These are phyloP conservation scores for Calonectria fujianensis DNA, from an alignment of 2,329 filamentous ascomycete genomes.

Conservation along the genomic window DNA sequence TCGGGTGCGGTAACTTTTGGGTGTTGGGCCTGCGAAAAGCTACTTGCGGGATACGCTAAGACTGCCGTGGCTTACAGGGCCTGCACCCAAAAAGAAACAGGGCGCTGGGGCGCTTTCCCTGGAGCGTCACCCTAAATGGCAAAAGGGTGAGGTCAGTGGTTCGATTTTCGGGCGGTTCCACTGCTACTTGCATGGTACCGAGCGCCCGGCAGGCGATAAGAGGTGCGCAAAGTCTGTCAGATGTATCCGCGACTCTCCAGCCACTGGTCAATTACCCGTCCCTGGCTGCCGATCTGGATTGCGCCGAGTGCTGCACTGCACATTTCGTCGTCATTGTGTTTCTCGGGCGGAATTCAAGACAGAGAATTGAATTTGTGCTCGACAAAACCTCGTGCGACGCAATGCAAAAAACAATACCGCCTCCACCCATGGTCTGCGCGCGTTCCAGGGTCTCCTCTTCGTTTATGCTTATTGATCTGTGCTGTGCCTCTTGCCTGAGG, in stretches of 20 bases:
- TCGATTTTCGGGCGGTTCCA: constrained; percentile 56
- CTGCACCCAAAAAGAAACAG: constrained; percentile 51
- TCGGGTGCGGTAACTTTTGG: constrained; percentile 41
- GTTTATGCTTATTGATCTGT: constrained; percentile 25
- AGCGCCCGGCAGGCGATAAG: not conserved
- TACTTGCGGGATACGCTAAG: constrained; percentile 29
- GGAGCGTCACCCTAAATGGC: constrained; percentile 37
- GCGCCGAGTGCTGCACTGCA: constrained; percentile 8
- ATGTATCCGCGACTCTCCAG: constrained; percentile 15
- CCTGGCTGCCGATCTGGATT: constrained; percentile 21
- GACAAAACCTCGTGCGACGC: not conserved
- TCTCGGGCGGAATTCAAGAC: constrained; percentile 18
- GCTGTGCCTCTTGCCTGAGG: constrained; percentile 29
- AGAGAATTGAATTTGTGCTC: constrained; percentile 23
- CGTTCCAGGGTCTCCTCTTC: constrained; percentile 4
- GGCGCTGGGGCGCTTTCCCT: constrained; percentile 46
- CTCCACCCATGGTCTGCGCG: not conserved
- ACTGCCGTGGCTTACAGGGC: constrained; percentile 39
- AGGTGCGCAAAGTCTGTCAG: not conserved
- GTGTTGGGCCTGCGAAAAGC: constrained; percentile 25
- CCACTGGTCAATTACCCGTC: constrained; percentile 19
- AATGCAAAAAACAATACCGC: constrained; percentile 20
- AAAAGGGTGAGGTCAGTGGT: constrained; percentile 43
- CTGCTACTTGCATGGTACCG: constrained; percentile 37
- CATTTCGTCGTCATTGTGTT: not conserved